phyloP scores from a whole-genome alignment of 208 protist species.

The Naegleria fowleri region DNA sequence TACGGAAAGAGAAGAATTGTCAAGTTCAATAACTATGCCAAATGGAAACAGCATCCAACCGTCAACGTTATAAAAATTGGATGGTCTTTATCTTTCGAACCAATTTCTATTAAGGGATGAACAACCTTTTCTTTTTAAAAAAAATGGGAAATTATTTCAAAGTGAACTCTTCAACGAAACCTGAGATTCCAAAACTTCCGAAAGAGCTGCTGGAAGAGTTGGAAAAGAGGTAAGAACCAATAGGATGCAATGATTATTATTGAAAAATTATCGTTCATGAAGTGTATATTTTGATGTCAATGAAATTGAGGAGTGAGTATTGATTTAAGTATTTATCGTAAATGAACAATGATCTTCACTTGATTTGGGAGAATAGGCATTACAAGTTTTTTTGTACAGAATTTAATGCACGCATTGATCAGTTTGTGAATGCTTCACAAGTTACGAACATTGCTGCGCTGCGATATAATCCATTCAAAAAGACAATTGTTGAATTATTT shows the following conservation, averaged over 20 bases:
- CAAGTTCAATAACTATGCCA: no score
- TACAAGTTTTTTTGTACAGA: not conserved
- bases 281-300: not conserved
- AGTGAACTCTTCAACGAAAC: not conserved
- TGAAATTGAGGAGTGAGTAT: not conserved
- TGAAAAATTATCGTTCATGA: not conserved
- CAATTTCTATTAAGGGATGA: no score
- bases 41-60: no score
- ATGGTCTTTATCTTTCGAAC: no score
- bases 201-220: not conserved
- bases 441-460: not conserved
- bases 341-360: no score
- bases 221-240: not conserved
- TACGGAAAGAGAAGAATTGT: no score
- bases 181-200: not conserved
- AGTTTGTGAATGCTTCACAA: not conserved
- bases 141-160: no score
- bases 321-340: no score
- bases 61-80: no score
- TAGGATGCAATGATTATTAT: not conserved
- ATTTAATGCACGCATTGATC: not conserved
- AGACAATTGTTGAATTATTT: conserved; percentile 11
- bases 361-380: not conserved
- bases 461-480: not conserved
- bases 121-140: no score